These are phyloP conservation scores for Termitomyces sp. DNA, from an alignment of 768 basidiomycete species.

Conservation along the genomic window DNA sequence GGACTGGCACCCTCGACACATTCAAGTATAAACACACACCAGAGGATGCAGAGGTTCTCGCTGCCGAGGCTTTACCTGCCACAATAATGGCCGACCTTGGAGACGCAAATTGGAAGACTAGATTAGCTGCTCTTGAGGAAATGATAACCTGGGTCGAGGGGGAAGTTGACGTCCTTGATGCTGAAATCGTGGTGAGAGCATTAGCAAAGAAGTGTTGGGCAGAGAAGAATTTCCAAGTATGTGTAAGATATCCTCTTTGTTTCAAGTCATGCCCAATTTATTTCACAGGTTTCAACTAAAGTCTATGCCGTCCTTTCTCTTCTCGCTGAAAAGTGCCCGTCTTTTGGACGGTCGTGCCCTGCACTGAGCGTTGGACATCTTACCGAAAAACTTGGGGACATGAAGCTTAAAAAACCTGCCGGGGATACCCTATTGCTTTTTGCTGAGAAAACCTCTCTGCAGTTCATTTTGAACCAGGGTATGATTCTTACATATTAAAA, in stretches of 20 bases:
- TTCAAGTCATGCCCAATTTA: conserved; percentile 1
- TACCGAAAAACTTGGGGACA: conserved; percentile 91
- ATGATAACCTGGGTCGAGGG: conserved; percentile 81
- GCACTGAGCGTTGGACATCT: conserved; percentile 81
- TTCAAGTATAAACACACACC: conserved; percentile 90
- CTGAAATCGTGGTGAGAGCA: conserved; percentile 85
- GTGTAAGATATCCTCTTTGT: conserved; percentile 7
- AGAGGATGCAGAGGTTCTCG: conserved; percentile 87
- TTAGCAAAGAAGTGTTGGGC: conserved; percentile 92
- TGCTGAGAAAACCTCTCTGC: conserved; percentile 89
- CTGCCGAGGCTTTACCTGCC: conserved; percentile 67
- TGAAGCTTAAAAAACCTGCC: conserved; percentile 95
- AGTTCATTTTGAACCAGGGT: conserved; percentile 95
- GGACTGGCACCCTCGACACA: conserved; percentile 63
- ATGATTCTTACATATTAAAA: background rate
- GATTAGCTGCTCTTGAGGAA: conserved; percentile 84
- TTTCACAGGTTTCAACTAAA: conserved; percentile 81
- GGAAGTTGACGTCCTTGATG: conserved; percentile 63
- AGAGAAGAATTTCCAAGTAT: conserved; percentile 98
- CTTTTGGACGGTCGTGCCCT: conserved; percentile 81
- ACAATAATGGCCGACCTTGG: conserved; percentile 67
- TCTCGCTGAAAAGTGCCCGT: conserved; percentile 75
- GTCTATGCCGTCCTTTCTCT: conserved; percentile 73
- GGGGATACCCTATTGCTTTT: conserved; percentile 81
- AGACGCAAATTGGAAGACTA: conserved; percentile 92